Percentiles rank a stretch among this genome's conserved stretches.
Evolutionary conservation across 2,329 filamentous ascomycete species (phyloP).

Genomic region (Fusarium falciforme): DNA sequence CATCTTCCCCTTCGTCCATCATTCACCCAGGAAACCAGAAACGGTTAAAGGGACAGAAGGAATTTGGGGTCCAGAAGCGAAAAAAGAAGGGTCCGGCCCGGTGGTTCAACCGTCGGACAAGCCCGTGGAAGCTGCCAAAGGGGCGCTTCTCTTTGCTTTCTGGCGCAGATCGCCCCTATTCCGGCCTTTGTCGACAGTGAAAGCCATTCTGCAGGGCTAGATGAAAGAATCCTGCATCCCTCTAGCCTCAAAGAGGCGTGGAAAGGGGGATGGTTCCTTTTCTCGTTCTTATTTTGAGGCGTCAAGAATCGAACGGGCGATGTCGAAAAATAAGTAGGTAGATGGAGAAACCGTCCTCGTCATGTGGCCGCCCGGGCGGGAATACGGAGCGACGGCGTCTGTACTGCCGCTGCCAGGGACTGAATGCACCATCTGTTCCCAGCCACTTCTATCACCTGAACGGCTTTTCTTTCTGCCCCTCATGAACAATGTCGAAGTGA

Average conservation of each 20-base stretch:
- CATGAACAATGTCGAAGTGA: not conserved
- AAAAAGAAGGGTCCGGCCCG: conserved; percentile 16
- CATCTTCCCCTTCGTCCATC: not conserved
- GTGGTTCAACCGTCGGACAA: conserved; percentile 26
- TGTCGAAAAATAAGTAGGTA: not conserved
- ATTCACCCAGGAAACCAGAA: not conserved
- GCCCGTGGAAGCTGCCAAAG: conserved; percentile 1
- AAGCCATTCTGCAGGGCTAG: not conserved
- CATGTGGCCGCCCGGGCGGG: not conserved
- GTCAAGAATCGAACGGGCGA: not conserved
- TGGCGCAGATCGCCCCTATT: conserved; percentile 6
- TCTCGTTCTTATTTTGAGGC: not conserved
- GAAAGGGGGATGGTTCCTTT: conserved; percentile 2
- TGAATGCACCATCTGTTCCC: not conserved
- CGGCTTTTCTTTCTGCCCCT: conserved; percentile 1
- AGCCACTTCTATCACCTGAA: conserved; percentile 15
- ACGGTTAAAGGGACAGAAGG: not conserved
- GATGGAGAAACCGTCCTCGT: not conserved
- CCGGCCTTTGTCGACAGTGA: conserved; percentile 1
- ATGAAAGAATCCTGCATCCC: not conserved
- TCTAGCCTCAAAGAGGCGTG: not conserved
- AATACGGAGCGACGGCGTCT: not conserved
- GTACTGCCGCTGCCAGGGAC: conserved; percentile 6
- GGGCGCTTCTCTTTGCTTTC: not conserved
- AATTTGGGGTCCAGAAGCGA: conserved; percentile 13